phyloP scores from a whole-genome alignment of 2,329 filamentous ascomycete genomes.

The Microcyclosporella mali region DNA sequence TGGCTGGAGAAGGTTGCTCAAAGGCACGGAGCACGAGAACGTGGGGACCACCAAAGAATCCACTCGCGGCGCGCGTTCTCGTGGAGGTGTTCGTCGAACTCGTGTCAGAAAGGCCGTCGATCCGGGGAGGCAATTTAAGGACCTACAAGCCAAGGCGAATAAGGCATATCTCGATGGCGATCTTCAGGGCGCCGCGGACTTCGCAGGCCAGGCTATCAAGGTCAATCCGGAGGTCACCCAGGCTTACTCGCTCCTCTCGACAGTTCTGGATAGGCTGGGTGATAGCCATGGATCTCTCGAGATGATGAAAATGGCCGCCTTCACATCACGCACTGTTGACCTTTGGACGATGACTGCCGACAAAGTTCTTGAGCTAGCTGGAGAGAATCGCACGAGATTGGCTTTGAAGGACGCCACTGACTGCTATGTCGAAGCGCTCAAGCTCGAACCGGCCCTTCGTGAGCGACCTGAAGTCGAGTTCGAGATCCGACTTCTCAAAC shows the following conservation, averaged over 20 bases:
- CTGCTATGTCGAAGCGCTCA: slow-evolving; percentile 50
- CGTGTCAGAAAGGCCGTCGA: slow-evolving; percentile 54
- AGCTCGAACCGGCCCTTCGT: slow-evolving; percentile 30
- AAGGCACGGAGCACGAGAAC: slow-evolving; percentile 31
- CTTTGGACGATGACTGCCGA: slow-evolving; percentile 54
- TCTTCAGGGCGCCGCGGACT: slow-evolving; percentile 54
- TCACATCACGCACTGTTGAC: slow-evolving; percentile 50
- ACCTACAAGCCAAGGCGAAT: slow-evolving; percentile 60
- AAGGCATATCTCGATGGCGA: slow-evolving; percentile 59
- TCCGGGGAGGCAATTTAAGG: slow-evolving; percentile 65
- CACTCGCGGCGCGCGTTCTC: slow-evolving; percentile 14
- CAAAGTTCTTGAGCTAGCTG: slow-evolving; percentile 46
- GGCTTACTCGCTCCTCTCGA: slow-evolving; percentile 55
- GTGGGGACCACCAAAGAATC: slow-evolving; percentile 11
- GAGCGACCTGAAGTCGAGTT: slow-evolving; percentile 33
- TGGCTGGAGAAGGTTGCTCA: slow-evolving; percentile 29
- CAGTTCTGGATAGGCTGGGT: slow-evolving; percentile 52
- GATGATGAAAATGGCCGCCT: slow-evolving; percentile 53
- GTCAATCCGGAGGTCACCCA: slow-evolving; percentile 58
- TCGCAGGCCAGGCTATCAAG: slow-evolving; percentile 45
- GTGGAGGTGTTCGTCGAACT: slow-evolving; percentile 24
- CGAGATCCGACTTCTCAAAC: slow-evolving; percentile 44
- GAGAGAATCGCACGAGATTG: slow-evolving; percentile 30
- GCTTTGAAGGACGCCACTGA: slow-evolving; percentile 45
- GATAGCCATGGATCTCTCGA: slow-evolving; percentile 51